Percentiles rank a stretch among this genome's conserved stretches.
These are phyloP conservation scores for Erodium trifolium DNA, from an alignment of 441 rosid genomes.

Conservation along the genomic window DNA sequence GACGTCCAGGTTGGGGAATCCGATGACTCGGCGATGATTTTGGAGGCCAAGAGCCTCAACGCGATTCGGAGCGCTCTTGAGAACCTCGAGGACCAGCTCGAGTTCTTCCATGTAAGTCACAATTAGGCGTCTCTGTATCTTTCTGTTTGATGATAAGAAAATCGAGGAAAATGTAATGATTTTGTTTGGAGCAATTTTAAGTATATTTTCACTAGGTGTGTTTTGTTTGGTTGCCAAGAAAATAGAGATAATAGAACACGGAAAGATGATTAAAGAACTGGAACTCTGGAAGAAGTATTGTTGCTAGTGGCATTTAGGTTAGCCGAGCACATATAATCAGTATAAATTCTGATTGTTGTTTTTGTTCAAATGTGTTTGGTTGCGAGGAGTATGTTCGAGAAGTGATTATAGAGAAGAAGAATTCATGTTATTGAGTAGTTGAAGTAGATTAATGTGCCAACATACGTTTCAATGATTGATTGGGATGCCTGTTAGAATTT, in stretches of 20 bases:
- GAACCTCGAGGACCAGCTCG: slow-evolving; percentile 90
- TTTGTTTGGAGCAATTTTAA: not conserved
- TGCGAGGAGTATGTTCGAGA: not conserved
- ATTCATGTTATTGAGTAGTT: not conserved
- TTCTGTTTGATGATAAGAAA: not conserved
- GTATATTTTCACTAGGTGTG: not conserved
- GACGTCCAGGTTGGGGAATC: slow-evolving; percentile 41
- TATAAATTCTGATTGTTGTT: not conserved
- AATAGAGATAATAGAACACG: not conserved
- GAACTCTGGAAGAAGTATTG: not conserved
- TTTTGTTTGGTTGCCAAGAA: slow-evolving; percentile 18
- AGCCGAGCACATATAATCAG: not conserved
- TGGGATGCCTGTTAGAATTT: not conserved
- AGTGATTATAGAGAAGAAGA: not conserved
- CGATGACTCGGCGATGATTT: slow-evolving; percentile 41
- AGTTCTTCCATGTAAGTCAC: slow-evolving; percentile 63
- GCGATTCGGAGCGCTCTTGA: slow-evolving; percentile 78
- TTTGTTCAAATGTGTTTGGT: not conserved
- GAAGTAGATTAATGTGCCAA: not conserved
- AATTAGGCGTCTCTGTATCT: not conserved
- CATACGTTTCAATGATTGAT: not conserved
- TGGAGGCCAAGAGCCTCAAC: slow-evolving; percentile 79
- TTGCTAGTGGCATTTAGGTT: not conserved
- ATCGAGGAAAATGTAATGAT: not conserved
- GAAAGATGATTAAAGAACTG: not conserved